These are phyloP conservation scores for Melianthus villosus DNA, from an alignment of 441 rosid species.

Conservation along the genomic window DNA sequence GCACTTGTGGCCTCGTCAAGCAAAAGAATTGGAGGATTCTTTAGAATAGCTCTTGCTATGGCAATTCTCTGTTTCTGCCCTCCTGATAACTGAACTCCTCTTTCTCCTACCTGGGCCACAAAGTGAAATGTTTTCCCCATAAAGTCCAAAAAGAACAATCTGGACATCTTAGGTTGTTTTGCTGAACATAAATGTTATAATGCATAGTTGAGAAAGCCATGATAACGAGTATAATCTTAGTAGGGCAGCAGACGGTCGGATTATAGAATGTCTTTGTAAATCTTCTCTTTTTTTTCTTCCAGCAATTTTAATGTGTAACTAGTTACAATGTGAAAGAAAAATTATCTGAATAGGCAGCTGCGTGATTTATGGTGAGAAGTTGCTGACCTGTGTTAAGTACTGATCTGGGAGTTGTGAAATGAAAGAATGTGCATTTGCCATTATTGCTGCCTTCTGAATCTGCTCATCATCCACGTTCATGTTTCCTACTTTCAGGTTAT, in stretches of 20 bases:
- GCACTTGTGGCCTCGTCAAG: conserved; percentile 71
- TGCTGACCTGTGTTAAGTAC: conserved; percentile 35
- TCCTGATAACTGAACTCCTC: conserved; percentile 55
- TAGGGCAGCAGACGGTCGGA: too few species aligned
- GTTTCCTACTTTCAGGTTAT: conserved; percentile 46
- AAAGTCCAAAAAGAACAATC: neutral
- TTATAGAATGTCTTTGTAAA: too few species aligned
- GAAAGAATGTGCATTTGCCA: conserved; percentile 50
- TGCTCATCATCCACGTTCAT: conserved; percentile 32
- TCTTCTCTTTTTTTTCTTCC: too few species aligned
- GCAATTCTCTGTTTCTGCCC: conserved; percentile 64
- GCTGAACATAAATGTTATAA: too few species aligned
- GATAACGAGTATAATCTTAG: too few species aligned
- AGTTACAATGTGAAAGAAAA: too few species aligned
- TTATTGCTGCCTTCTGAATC: conserved; percentile 29
- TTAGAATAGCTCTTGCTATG: conserved; percentile 45
- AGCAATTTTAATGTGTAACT: too few species aligned
- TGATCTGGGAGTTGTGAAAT: conserved; percentile 41
- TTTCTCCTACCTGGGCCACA: conserved; percentile 38
- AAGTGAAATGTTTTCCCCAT: neutral
- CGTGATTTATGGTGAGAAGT: neutral
- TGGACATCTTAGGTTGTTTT: too few species aligned
- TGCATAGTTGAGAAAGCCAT: too few species aligned
- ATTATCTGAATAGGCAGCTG: too few species aligned
- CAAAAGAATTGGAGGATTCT: conserved; percentile 47